A percentile compares a stretch with the other conserved stretches of the same genome.
These are phyloP conservation scores for Teunomyces barrocoloradensis DNA, from an alignment of 805 yeast genomes.

Conservation along the genomic window DNA sequence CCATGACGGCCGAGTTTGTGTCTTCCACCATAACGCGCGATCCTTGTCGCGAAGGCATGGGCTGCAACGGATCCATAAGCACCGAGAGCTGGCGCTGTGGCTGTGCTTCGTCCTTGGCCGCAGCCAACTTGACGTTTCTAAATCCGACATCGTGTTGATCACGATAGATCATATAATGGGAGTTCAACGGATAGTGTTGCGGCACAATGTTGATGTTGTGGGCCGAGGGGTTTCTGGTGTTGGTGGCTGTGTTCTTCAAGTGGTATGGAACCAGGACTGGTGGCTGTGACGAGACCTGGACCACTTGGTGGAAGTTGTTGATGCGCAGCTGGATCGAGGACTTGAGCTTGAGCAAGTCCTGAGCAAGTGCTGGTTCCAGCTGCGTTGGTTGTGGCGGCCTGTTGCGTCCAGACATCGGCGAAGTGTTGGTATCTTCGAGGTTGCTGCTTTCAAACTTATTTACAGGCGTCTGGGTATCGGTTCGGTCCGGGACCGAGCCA, in stretches of 20 bases:
- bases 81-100: slow-evolving; percentile 37
- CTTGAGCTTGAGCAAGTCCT: slow-evolving; percentile 9
- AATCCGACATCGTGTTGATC: slow-evolving; percentile 13
- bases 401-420: slow-evolving; percentile 13
- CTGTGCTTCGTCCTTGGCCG: slow-evolving; percentile 10
- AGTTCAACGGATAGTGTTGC: slow-evolving; percentile 35
- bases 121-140: slow-evolving; percentile 7
- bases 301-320: slow-evolving; percentile 1
- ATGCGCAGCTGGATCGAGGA: slow-evolving; percentile 8
- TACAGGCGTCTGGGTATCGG: slow-evolving; percentile 26
- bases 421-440: slow-evolving; percentile 10
- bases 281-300: neutral
- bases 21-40: slow-evolving; percentile 7
- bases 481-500: slow-evolving; percentile 17
- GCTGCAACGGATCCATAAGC: slow-evolving; percentile 38
- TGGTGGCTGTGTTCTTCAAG: slow-evolving; percentile 4
- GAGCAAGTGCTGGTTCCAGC: neutral
- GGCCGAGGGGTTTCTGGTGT: slow-evolving; percentile 13
- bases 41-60: slow-evolving; percentile 20
- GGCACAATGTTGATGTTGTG: slow-evolving; percentile 27
- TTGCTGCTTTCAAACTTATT: slow-evolving; percentile 5
- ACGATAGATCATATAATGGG: slow-evolving; percentile 31
- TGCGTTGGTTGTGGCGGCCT: slow-evolving; percentile 1
- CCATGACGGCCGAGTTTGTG: slow-evolving; percentile 18
- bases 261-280: slow-evolving; percentile 9